Conservation (phyloP, 2,329 filamentous ascomycete genomes). For the Alternaria sp. region DNA sequence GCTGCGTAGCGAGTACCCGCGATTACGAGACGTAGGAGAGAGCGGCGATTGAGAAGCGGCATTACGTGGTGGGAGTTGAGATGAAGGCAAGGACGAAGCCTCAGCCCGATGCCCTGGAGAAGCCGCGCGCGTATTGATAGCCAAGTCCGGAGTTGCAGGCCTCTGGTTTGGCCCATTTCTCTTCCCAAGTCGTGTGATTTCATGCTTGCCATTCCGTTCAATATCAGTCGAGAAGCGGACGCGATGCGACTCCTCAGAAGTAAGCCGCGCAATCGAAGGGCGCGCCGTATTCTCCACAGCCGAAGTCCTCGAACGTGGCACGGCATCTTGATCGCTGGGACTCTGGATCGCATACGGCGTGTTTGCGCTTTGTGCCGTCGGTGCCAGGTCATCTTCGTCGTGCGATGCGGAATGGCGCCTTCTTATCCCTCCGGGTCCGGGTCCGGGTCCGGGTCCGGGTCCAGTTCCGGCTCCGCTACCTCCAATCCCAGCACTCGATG, state of each 20-base stretch:
- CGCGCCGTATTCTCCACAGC: constrained; percentile 34
- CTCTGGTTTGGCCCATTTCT: constrained; percentile 25
- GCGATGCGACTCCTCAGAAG: constrained; percentile 41
- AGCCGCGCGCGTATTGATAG: constrained; percentile 46
- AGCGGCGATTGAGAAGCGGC: constrained; percentile 39
- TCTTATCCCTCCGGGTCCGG: constrained; percentile 34
- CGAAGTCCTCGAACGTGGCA: constrained; percentile 31
- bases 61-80: constrained; percentile 33
- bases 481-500: constrained; percentile 11
- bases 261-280: constrained; percentile 38
- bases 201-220: constrained; percentile 36
- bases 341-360: constrained; percentile 29
- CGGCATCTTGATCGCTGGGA: constrained; percentile 21
- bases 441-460: constrained; percentile 12
- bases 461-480: background rate
- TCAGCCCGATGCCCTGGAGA: constrained; percentile 23
- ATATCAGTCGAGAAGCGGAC: constrained; percentile 52
- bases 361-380: constrained; percentile 20
- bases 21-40: constrained; percentile 49
- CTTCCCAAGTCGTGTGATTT: constrained; percentile 22
- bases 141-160: constrained; percentile 47
- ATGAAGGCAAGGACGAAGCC: constrained; percentile 24
- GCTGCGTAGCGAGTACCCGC: constrained; percentile 58
- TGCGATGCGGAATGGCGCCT: constrained; percentile 42
- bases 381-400: constrained; percentile 34